Percentiles rank a stretch among this genome's conserved stretches.
phyloP scores from a whole-genome alignment of 371 early-diverging fungal genomes.

The Apophysomyces sp. region DNA sequence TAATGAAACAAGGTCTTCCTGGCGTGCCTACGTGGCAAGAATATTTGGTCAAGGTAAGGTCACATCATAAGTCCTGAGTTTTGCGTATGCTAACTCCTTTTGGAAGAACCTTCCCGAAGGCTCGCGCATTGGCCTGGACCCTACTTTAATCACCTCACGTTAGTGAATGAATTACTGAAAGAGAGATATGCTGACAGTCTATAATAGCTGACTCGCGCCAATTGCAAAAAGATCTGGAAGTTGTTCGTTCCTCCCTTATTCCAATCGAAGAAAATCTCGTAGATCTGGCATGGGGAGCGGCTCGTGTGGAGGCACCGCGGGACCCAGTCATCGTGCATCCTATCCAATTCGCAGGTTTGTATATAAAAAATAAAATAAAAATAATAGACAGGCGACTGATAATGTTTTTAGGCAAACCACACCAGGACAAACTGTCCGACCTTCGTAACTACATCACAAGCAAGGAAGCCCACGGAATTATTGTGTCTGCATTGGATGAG shows the following conservation, averaged over 20 bases:
- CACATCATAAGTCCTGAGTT: not conserved
- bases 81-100: not conserved
- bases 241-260: constrained; percentile 54
- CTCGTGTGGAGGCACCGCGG: constrained; percentile 66
- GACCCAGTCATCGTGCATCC: constrained; percentile 67
- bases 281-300: constrained; percentile 77
- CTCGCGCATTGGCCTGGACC: constrained; percentile 85
- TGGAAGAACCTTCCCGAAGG: constrained; percentile 60
- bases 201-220: constrained; percentile 57
- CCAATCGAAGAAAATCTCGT: constrained; percentile 70
- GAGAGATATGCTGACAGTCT: constrained; percentile 46
- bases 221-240: constrained; percentile 54
- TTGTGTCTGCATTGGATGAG: constrained; percentile 90
- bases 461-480: constrained; percentile 68
- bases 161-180: constrained; percentile 22
- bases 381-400: not conserved
- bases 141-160: constrained; percentile 71
- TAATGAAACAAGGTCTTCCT: constrained; percentile 90
- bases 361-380: no score
- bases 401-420: constrained; percentile 29
- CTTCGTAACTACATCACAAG: constrained; percentile 59
- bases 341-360: constrained; percentile 69
- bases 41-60: constrained; percentile 68
- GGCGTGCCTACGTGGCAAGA: constrained; percentile 90
- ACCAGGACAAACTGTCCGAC: constrained; percentile 59